Evolutionary conservation across 2,329 filamentous ascomycete genomes (phyloP), one percentile per base, ranked within the genome.

Genomic region (Verticillium zaregamsianum): DNA sequence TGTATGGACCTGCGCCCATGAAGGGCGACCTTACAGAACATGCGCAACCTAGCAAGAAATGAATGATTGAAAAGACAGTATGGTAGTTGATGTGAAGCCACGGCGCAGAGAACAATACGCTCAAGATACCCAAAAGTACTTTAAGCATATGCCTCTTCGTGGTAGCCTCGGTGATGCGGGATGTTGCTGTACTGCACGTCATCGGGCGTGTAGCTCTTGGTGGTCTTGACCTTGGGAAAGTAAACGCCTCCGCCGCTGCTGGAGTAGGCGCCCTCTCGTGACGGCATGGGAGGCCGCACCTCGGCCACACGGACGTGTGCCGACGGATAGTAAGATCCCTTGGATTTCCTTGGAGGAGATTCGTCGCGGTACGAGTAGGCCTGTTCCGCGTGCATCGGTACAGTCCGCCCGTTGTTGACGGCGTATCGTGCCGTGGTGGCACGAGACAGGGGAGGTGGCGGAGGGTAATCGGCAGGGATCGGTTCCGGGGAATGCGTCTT

Each of bases 401-500:
- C 70, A 58, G 70, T 66, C 23, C 70, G 73, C 3, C 65, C 67
- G 28, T 66, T 65, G 31, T 49, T 59, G 14, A 66, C 59, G 7
- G 61, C 33, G 33, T 66, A 65, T 5, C 59, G 60, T 20, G 57
- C 57, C 31, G 58, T 62, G 14, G 55, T 35, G n/a, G 58, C 60
- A 11, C 28, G 31, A 9, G 33, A 31, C 37, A 37, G 11, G 11
- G 45, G 59, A 23, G 55, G 60, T 6, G 45, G n/a, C n/a, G 28
- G 9, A 28, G 39, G 55, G 52, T 63, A 62, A 1, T 65, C 59
- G 12, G 59, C 33, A 25, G 63, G 54, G 28, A 66, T 64, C 11
- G 66, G 64, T 12, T 74, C 74, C 12, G 75, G 74, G 23, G 75
- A 76, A 4, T 69, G 73, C 17, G 72, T 71, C 55, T 72, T 74